Evolutionary conservation across 768 basidiomycete genomes (phyloP), one percentile per base, ranked within the genome.

Genomic region (Xanthoconium purpureum): DNA sequence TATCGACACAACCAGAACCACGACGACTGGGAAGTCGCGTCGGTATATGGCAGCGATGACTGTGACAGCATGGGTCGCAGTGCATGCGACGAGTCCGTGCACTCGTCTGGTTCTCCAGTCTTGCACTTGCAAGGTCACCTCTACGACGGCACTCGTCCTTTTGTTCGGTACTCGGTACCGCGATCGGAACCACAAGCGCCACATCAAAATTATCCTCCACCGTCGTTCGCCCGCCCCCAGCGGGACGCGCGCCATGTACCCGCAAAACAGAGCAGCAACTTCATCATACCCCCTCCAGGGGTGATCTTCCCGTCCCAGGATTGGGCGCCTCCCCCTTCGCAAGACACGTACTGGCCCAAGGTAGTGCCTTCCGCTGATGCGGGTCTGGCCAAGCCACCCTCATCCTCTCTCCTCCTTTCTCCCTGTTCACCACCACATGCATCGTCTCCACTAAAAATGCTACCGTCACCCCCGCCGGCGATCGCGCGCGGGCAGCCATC

Each of bases 1-100:
- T 69, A 55, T 42, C 64, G 68, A 37, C 68, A 69, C 46, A 69
- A 70, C 36, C 28, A 49, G 38, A 18, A 51, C 36, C 53, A 61
- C 44, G 58, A 64, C 29, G 68, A 69, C 56, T 69, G 68, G 68
- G 68, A 69, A 52, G 55, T 70, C 47, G 68, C 66, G 18, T 69
- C 68, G 33, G 58, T 64, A 28, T 69, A 69, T 50, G 57, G 62
- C 43, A 69, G 68, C 52, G 68, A 69, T 57, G 68, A 66, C 53
- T 62, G 68, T 56, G 62, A 58, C 44, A 70, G 62, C 32, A 33
- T 62, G 18, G 65, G 60, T 8, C 59, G 64, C 15, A 70, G 68
- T 40, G 52, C 18, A 48, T 66, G 55, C 47, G 29, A 56, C 29
- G 64, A 59, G 12, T 59, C 64, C 12, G 38, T 47, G 47, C 53